Evolutionary conservation across 768 basidiomycete genomes (phyloP).

Genomic region (Strobilomyces echinocephalus): DNA sequence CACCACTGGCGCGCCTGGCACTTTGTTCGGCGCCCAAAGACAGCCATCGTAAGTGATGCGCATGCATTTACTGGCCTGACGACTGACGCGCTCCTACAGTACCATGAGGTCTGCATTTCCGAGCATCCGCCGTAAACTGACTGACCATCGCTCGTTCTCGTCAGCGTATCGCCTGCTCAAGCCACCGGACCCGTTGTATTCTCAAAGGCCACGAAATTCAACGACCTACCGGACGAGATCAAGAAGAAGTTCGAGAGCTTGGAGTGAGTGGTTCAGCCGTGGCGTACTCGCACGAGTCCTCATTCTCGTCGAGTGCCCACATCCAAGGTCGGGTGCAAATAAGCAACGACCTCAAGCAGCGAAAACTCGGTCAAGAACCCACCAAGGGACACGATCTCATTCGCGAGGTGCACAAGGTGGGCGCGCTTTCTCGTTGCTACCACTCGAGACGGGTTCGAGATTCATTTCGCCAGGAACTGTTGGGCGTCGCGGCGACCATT

Average conservation of each 20-base stretch:
- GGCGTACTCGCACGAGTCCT: neutral
- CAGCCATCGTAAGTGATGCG: constrained; percentile 27
- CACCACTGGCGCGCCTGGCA: neutral
- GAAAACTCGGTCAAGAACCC: constrained; percentile 71
- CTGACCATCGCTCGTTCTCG: constrained; percentile 1
- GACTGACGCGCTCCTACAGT: constrained; percentile 3
- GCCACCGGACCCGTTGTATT: constrained; percentile 27
- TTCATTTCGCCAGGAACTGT: constrained; percentile 48
- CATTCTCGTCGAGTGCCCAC: constrained; percentile 42
- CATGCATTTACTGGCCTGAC: neutral
- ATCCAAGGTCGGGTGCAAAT: constrained; percentile 80
- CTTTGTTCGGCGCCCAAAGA: constrained; percentile 29
- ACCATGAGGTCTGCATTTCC: constrained; percentile 25
- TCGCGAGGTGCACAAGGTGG: constrained; percentile 61
- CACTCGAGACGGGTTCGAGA: neutral
- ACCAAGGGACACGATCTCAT: constrained; percentile 69
- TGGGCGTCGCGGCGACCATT: constrained; percentile 56
- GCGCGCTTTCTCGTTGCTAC: neutral
- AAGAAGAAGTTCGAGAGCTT: constrained; percentile 62
- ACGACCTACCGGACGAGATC: constrained; percentile 69
- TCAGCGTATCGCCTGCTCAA: constrained; percentile 30
- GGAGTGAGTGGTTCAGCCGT: constrained; percentile 47
- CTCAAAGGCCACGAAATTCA: constrained; percentile 67
- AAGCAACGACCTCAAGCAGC: constrained; percentile 71
- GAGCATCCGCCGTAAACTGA: neutral